Base-by-base conservation (phyloP, 2,329 filamentous ascomycete genomes). In the Colletotrichum paranaense region DNA sequence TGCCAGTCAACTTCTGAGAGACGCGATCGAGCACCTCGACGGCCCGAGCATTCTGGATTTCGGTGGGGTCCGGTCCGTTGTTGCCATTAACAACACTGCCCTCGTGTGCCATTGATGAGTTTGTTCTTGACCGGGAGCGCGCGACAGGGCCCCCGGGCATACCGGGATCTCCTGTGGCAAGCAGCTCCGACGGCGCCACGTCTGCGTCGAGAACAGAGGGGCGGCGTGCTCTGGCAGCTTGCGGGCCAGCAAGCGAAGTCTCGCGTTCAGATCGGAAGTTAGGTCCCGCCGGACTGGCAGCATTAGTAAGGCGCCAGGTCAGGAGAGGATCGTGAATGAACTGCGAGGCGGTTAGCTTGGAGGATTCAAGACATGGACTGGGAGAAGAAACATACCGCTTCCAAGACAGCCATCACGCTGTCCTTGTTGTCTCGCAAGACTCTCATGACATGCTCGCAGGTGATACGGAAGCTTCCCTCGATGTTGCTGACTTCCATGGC, bases 401-500 rank as follows among this genome's bases (percentile, higher is more conserved):
- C 97, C 68, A 99, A 87, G 24, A 99, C 97, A 35, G 97, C 97
- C 94, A 99, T 98, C 72, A 99, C 90, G 55, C 95, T 98, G 85
- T 99, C 97, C 84, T 99, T 99, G 84, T 99, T 99, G 77, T 97
- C 95, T 69, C 97, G 89, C 76, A 99, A 87, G 16, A 99, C 95
- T 74, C 97, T 91, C 97, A 99, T 99, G 63, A 98, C 96, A 78
- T 98, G 95, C 84, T 99, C 97, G 78, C 96, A 99, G 6, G 97
- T 98, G 71, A 98, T 98, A 74, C 97, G 92, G 88, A 98, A 99
- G 84, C 95, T 98, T 78, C 97, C 97, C 83, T 99, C 97, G 77
- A 99, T 99, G 81, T 99, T 99, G 89, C 95, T 98, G 68, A 99
- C 97, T 85, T 99, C 97, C 97, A 99, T 99, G 26, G 97, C 97